phyloP scores from a whole-genome alignment of 2,329 filamentous ascomycete species.

The Ascosphaera apis region DNA sequence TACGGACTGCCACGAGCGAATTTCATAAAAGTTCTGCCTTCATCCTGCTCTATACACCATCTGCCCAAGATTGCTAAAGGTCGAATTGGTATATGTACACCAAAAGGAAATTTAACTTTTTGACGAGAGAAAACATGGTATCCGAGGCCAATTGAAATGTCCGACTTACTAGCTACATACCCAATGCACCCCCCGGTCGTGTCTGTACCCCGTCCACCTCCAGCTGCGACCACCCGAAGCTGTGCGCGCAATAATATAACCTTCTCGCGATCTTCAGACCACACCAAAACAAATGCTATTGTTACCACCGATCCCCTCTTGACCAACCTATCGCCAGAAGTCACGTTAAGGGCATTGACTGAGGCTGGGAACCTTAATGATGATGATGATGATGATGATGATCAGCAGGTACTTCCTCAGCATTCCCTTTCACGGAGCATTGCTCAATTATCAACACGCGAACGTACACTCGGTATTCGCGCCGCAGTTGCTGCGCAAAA shows the following conservation, averaged over 20 bases:
- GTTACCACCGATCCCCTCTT: constrained; percentile 22
- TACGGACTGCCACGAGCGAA: background rate
- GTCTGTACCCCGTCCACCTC: background rate
- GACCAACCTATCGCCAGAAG: constrained; percentile 29
- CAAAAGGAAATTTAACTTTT: background rate
- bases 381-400: constrained; percentile 7
- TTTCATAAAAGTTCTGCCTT: background rate
- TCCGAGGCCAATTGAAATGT: background rate
- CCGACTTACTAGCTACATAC: background rate
- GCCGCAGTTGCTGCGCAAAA: constrained; percentile 36
- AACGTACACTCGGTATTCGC: constrained; percentile 34
- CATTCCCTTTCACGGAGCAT: constrained; percentile 26
- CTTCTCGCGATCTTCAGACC: background rate
- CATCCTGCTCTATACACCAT: background rate
- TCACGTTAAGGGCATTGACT: constrained; percentile 28
- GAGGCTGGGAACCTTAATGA: constrained; percentile 16
- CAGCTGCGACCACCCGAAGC: background rate
- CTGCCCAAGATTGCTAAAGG: background rate
- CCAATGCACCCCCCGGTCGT: background rate
- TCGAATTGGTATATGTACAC: background rate
- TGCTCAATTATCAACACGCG: constrained; percentile 29
- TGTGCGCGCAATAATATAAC: background rate
- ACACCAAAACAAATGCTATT: background rate
- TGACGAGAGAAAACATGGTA: background rate
- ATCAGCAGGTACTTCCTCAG: constrained; percentile 8